Conservation (phyloP, 352 stramenopile species). For the Phytophthora capsici region DNA sequence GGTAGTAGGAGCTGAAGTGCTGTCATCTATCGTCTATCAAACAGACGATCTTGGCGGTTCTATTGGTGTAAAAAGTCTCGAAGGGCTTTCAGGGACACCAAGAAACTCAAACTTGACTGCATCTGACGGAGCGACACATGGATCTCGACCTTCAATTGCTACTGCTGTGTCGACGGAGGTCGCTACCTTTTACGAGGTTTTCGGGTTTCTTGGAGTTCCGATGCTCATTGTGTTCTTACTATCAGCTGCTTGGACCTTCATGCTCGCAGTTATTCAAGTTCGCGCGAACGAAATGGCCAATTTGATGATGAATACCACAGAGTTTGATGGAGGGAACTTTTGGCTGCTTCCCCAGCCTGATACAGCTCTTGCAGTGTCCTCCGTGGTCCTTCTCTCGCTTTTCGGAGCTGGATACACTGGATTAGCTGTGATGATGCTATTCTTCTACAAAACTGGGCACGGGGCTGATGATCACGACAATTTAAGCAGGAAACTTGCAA, state of each 20-base stretch:
- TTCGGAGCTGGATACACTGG: constrained; percentile 42
- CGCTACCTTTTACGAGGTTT: constrained; percentile 39
- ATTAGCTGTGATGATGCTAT: constrained; percentile 43
- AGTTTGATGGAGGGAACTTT: constrained; percentile 54
- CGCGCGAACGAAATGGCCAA: constrained; percentile 41
- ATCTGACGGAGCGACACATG: background rate
- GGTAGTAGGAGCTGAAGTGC: no score
- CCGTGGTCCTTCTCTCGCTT: constrained; percentile 29
- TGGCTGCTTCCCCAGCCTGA: constrained; percentile 47
- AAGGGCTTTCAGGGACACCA: no score
- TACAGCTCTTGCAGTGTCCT: constrained; percentile 12
- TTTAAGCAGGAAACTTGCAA: background rate
- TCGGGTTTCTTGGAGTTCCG: constrained; percentile 40
- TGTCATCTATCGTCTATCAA: no score
- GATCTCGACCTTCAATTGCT: background rate
- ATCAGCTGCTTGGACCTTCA: constrained; percentile 38
- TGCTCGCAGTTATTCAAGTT: constrained; percentile 45
- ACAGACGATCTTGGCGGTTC: no score
- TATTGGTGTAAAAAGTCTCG: no score
- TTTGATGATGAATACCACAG: constrained; percentile 41
- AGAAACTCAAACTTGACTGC: no score
- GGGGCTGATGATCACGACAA: background rate
- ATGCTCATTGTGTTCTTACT: constrained; percentile 50
- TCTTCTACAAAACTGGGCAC: constrained; percentile 22
- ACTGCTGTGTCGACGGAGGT: constrained; percentile 1